These are phyloP conservation scores for Colletotrichum cordylinicola DNA, from an alignment of 2,329 filamentous ascomycete genomes.

Conservation along the genomic window DNA sequence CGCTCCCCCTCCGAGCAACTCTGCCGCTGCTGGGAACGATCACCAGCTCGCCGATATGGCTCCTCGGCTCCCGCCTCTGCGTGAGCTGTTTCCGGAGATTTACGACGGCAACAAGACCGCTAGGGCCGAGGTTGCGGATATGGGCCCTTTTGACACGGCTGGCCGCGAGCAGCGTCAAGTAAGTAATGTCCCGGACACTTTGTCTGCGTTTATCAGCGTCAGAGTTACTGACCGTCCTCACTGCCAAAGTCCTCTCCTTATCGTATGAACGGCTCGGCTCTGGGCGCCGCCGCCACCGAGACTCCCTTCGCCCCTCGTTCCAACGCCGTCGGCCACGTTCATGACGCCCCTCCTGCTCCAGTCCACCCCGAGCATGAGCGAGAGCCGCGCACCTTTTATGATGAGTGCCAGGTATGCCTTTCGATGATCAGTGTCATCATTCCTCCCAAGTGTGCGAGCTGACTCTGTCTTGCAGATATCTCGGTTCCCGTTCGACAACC, in stretches of 20 bases:
- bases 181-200: not conserved
- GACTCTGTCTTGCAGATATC: not conserved
- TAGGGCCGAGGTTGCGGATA: not conserved
- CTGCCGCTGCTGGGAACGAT: not conserved
- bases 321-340: not conserved
- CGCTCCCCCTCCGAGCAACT: not conserved
- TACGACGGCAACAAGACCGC: not conserved
- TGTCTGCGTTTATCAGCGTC: not conserved
- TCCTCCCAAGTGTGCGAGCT: not conserved
- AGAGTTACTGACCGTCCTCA: not conserved
- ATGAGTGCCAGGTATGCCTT: not conserved
- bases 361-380: not conserved
- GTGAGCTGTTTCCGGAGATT: not conserved
- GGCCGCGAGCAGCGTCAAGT: not conserved
- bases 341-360: not conserved
- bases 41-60: not conserved
- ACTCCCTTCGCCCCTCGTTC: not conserved
- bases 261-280: not conserved
- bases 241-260: not conserved
- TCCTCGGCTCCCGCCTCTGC: not conserved
- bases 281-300: not conserved
- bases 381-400: not conserved
- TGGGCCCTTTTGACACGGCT: not conserved
- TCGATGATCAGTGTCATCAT: not conserved
- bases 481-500: not conserved